Conservation (phyloP, 108 stramenopile species). For the Pseudonitzschia multistriata region DNA sequence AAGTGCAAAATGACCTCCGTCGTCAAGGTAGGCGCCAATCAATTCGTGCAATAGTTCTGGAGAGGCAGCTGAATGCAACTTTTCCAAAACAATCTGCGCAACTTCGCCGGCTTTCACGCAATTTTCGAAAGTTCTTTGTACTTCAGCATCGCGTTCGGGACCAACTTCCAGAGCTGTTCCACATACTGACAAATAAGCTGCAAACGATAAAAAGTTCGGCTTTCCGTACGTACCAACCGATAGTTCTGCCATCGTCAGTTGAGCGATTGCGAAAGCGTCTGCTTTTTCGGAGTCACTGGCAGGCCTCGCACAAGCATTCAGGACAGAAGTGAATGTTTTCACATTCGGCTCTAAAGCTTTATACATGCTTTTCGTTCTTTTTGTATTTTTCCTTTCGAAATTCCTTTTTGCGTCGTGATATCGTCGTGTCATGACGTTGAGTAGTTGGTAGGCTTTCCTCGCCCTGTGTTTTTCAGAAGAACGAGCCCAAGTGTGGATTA, state of each 20-base stretch:
- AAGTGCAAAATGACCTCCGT: background rate
- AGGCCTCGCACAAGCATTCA: constrained; percentile 70
- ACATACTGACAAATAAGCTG: constrained; percentile 57
- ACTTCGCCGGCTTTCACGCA: constrained; percentile 52
- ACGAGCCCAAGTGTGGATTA: constrained; percentile 53
- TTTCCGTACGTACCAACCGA: constrained; percentile 33
- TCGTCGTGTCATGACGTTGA: constrained; percentile 43
- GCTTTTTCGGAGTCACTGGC: constrained; percentile 42
- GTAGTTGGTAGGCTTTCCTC: constrained; percentile 43
- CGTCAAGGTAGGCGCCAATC: constrained; percentile 21
- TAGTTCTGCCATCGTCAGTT: constrained; percentile 30
- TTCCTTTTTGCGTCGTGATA: constrained; percentile 24
- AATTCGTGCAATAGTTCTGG: constrained; percentile 31
- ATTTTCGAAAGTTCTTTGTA: constrained; percentile 38
- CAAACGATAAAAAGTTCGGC: constrained; percentile 64
- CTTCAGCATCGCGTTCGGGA: constrained; percentile 31
- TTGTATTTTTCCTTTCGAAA: background rate
- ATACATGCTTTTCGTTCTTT: constrained; percentile 12
- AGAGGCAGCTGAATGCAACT: constrained; percentile 41
- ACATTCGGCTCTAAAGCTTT: constrained; percentile 47
- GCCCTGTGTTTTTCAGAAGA: constrained; percentile 44
- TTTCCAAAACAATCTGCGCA: constrained; percentile 57
- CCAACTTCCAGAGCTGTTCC: constrained; percentile 45
- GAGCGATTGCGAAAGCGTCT: constrained; percentile 34
- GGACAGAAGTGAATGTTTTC: constrained; percentile 56